These are phyloP conservation scores for Leccinum pellstonianum DNA, from an alignment of 768 basidiomycete genomes.

Conservation along the genomic window DNA sequence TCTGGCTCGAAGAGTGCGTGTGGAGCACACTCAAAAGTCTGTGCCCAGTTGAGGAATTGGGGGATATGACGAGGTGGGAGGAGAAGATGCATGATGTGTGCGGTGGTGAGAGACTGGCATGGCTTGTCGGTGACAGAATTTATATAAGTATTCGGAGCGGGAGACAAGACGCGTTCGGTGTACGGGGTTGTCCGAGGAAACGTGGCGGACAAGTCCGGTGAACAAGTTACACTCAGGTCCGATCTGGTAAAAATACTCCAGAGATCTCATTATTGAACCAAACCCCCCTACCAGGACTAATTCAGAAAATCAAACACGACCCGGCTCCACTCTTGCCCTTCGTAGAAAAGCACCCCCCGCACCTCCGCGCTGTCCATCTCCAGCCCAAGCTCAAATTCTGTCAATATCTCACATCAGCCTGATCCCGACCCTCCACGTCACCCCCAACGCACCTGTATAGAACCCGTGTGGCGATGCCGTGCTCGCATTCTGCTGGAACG, in stretches of 20 bases:
- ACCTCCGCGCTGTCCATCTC: slow-evolving; percentile 87
- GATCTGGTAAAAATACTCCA: background rate
- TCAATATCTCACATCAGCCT: background rate
- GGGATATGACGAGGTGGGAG: slow-evolving; percentile 20
- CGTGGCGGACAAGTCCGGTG: slow-evolving; percentile 1
- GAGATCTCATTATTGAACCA: background rate
- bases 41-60: slow-evolving; percentile 80
- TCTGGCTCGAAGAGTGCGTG: slow-evolving; percentile 74
- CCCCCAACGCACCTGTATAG: slow-evolving; percentile 59
- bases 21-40: slow-evolving; percentile 70
- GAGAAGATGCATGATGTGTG: slow-evolving; percentile 27
- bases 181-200: slow-evolving; percentile 2
- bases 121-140: background rate
- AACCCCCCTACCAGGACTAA: slow-evolving; percentile 5
- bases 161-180: background rate
- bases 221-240: background rate
- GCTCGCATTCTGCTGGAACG: slow-evolving; percentile 71
- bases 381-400: slow-evolving; percentile 82
- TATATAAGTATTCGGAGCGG: background rate
- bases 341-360: slow-evolving; percentile 61
- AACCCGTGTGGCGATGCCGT: slow-evolving; percentile 60
- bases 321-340: slow-evolving; percentile 79
- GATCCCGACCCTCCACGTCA: background rate
- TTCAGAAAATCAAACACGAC: slow-evolving; percentile 57
- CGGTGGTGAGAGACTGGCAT: background rate